Base-by-base conservation (phyloP, 805 yeast species). In the Candida pseudofarinosa region DNA sequence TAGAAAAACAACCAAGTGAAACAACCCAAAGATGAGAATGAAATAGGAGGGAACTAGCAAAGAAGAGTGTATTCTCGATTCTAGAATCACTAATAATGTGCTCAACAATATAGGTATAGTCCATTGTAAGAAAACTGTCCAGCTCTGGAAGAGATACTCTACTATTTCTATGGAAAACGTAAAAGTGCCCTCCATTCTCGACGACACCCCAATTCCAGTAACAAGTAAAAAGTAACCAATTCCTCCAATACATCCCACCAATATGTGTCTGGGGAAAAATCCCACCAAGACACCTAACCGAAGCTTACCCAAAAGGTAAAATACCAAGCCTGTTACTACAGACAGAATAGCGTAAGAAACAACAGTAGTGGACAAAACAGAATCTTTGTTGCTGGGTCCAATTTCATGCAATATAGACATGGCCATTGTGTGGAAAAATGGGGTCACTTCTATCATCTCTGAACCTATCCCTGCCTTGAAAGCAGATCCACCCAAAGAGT, bases 401-500 rank as follows among this genome's bases (percentile, higher is more conserved):
- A 87, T 70, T 17, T 73, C 69, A 2, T 63, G 58, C 60, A 83
- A 69, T 38, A 93, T 82, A 12, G 83, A 69, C 19, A 77, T 69
- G 1, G 97, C 97, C 96, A 93, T 90, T 2, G 95, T 76, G 58
- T 93, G 99, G 71, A 91, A 91, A 61, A 93, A 93, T 1, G 99
- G 99, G 1, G 97, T 95, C n/a, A 93, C 88, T 62, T 93, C 99
- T 51, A 93, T 93, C 99, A 93, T 93, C 65, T 93, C 98, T 3
- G 96, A 86, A 1, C 99, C 99, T 35, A 91, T 81, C n/a, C 95
- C 96, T 2, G 89, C 76, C 47, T 80, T 80, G 67, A 93, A 91
- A 6, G 87, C 85, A 13, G 96, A 87, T 1, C 95, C 95, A 13
- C 99, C 99, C 18, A 87, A 63, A 0, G 97, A 89, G 58, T 79